Evolutionary conservation across 139 green algal genomes (phyloP), one percentile per base, ranked within the genome.

Genomic region (Chlorokybus atmophyticus): DNA sequence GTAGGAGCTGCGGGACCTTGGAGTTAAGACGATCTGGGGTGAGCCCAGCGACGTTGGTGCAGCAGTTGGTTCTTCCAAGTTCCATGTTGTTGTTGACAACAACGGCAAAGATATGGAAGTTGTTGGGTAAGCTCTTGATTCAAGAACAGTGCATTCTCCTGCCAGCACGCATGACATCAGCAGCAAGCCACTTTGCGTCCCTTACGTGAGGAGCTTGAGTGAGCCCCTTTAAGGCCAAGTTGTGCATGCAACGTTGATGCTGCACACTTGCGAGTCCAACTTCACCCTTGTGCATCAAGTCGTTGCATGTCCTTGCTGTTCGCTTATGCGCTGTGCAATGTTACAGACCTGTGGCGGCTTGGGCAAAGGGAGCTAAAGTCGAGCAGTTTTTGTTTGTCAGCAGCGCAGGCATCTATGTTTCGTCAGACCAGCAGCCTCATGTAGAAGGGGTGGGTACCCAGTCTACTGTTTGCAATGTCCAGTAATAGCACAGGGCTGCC

Each of bases 61-160:
- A 19, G 42, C 32, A 4, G 21, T 60, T 1, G 53, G 26, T 8
- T 49, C 61, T 25, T 25, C 19, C 14, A 57, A 59, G 50, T 81
- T 74, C 55, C 66, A 81, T 50, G 55, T 71, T 17, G 74, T 81
- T 17, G 49, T 79, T 1, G 74, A 81, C 48, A 81, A 81, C 62
- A 81, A 81, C 59, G 74, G 74, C 27, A 81, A 81, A 61, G 70
- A 75, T 50, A 32, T 80, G 26, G 64, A 75, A 6, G 53, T 59
- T 5, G 64, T 74, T 14, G 32, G 57, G 64, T 71, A 10, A 67
- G 62, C 40, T n/a, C n/a, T n/a, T n/a, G n/a, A n/a, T n/a, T n/a
- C n/a, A n/a, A n/a, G n/a, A n/a, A n/a, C n/a, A n/a, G n/a, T n/a
- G n/a, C n/a, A n/a, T n/a, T n/a, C n/a, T n/a, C n/a, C n/a, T n/a